Percentiles rank a stretch among this genome's conserved stretches.
Conservation (phyloP, 495 filamentous ascomycete species). For the Peziza echinospora region DNA sequence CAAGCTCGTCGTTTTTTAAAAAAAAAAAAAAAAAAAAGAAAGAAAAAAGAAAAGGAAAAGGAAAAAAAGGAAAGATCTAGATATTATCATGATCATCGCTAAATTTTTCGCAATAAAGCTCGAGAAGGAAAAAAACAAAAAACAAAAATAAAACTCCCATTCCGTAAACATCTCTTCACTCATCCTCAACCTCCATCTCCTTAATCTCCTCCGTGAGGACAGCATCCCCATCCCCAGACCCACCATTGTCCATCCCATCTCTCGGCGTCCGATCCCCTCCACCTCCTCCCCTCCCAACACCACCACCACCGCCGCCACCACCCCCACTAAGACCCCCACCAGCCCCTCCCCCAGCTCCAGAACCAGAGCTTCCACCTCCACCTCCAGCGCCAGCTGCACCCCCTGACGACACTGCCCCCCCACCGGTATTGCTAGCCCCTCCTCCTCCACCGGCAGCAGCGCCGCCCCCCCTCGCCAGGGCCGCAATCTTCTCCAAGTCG, state of each 20-base stretch:
- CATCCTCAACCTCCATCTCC: constrained; percentile 43
- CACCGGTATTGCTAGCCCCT: constrained; percentile 1
- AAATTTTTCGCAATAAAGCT: too few relatives aligned
- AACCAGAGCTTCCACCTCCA: constrained; percentile 12
- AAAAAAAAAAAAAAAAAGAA: too few relatives aligned
- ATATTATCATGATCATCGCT: too few relatives aligned
- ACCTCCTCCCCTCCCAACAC: background rate
- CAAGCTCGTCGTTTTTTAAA: too few relatives aligned
- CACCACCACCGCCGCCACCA: background rate
- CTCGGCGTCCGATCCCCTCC: background rate
- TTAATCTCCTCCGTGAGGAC: constrained; percentile 38
- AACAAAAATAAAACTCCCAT: too few relatives aligned
- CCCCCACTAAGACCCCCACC: background rate
- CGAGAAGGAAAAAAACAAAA: too few relatives aligned
- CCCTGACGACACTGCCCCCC: constrained; percentile 22
- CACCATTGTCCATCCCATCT: constrained; percentile 4
- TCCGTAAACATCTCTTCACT: constrained; percentile 5
- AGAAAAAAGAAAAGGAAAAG: too few relatives aligned
- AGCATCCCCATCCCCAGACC: constrained; percentile 14
- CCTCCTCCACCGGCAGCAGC: constrained; percentile 20
- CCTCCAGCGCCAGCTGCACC: constrained; percentile 10
- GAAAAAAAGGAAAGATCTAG: too few relatives aligned
- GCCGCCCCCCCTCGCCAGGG: constrained; percentile 16
- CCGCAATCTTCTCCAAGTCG: constrained; percentile 12
- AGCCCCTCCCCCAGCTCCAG: background rate